Percentiles rank a stretch among this genome's conserved stretches.
Conservation (phyloP, 2,329 filamentous ascomycete species). For the Cladosporium phlei region DNA sequence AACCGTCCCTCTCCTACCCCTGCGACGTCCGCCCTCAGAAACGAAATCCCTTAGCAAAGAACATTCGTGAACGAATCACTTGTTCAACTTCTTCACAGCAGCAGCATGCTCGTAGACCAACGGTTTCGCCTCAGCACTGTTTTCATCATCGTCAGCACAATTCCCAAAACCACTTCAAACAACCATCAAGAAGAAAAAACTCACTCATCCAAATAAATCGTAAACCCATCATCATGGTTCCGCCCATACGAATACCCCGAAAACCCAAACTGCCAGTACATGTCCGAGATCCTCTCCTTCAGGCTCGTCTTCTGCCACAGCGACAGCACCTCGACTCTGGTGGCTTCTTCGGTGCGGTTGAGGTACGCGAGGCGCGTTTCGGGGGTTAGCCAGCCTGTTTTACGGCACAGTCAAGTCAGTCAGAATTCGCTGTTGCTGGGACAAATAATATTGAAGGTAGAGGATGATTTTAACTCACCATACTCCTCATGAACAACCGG, state of each 20-base stretch:
- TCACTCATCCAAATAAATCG: conserved; percentile 47
- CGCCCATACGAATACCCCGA: conserved; percentile 49
- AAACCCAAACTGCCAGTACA: conserved; percentile 56
- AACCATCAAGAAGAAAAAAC: no score
- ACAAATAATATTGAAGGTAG: background rate
- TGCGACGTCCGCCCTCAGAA: background rate
- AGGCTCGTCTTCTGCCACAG: conserved; percentile 49
- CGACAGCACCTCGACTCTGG: conserved; percentile 43
- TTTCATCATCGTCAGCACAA: background rate
- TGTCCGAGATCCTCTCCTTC: conserved; percentile 47
- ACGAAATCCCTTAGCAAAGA: background rate
- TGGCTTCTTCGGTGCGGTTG: conserved; percentile 40
- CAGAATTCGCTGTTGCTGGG: no score
- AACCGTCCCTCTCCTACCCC: no score
- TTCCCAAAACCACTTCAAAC: background rate
- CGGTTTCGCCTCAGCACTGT: conserved; percentile 5
- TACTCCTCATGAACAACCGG: conserved; percentile 55
- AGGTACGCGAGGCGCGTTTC: conserved; percentile 45
- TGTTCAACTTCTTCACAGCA: conserved; percentile 2
- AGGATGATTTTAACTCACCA: background rate
- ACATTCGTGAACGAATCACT: background rate
- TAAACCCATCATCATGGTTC: conserved; percentile 55
- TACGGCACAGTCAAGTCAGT: background rate
- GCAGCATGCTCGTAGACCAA: conserved; percentile 8
- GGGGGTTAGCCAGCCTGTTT: conserved; percentile 45